phyloP scores from a whole-genome alignment of 1,284 basidiomycete genomes.

The Abortiporus biennis region DNA sequence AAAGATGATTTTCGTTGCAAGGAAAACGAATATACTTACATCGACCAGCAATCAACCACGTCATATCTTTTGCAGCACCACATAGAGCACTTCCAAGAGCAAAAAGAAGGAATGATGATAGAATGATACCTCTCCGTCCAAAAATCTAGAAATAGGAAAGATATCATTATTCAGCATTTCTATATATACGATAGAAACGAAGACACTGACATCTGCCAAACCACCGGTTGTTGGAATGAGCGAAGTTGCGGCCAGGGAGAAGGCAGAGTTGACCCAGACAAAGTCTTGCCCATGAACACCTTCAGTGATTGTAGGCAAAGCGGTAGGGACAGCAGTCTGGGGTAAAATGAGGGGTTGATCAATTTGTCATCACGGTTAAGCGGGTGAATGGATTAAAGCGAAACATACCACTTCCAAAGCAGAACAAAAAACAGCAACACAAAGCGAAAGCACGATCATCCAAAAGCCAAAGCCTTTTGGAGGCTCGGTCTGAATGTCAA shows the following conservation, averaged over 20 bases:
- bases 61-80: constrained; percentile 14
- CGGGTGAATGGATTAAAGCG: neutral
- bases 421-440: constrained; percentile 13
- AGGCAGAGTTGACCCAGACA: constrained; percentile 27
- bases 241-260: constrained; percentile 24
- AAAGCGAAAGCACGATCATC: constrained; percentile 12
- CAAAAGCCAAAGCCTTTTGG: constrained; percentile 1
- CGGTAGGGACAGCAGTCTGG: constrained; percentile 28
- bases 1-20: neutral
- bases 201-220: constrained; percentile 14
- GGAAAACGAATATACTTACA: constrained; percentile 9
- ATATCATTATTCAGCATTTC: neutral
- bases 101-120: constrained; percentile 15
- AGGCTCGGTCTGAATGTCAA: no score
- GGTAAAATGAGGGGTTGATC: neutral
- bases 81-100: constrained; percentile 12
- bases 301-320: constrained; percentile 27
- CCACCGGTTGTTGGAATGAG: constrained; percentile 24
- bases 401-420: constrained; percentile 14
- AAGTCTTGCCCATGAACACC: constrained; percentile 26
- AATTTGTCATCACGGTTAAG: no score
- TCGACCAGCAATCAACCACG: constrained; percentile 13
- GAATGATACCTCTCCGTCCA: constrained; percentile 20
- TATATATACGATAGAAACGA: neutral
- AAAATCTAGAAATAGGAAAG: constrained; percentile 14